These are phyloP conservation scores for Glycine tomentella DNA, from an alignment of 306 rosid species.

Conservation along the genomic window DNA sequence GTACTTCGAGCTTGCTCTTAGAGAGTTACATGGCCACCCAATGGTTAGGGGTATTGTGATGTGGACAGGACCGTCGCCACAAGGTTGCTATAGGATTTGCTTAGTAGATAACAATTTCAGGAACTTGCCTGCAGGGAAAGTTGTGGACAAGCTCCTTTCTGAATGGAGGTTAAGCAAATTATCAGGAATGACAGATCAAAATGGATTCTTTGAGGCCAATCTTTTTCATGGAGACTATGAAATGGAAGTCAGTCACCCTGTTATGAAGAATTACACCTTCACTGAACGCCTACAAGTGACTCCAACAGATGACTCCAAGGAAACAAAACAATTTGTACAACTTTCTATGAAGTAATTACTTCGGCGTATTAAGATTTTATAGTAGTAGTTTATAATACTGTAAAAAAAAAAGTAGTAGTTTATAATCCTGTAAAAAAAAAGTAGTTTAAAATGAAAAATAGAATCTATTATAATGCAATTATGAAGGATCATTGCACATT, in stretches of 20 bases:
- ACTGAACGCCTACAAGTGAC: background rate
- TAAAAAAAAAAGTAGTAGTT: too few relatives aligned
- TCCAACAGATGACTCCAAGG: background rate
- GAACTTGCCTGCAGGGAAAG: constrained; percentile 72
- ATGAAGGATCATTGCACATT: background rate
- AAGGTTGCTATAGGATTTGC: constrained; percentile 66
- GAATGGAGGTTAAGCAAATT: constrained; percentile 58
- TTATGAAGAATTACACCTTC: background rate
- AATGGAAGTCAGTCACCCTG: constrained; percentile 31
- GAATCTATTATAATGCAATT: background rate
- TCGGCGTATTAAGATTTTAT: background rate
- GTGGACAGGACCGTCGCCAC: constrained; percentile 64
- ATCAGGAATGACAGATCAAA: constrained; percentile 37
- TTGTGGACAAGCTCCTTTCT: constrained; percentile 67
- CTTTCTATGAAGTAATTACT: background rate
- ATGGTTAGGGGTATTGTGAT: constrained; percentile 63
- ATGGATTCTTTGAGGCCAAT: constrained; percentile 35
- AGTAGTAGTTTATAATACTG: too few relatives aligned
- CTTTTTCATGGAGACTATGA: constrained; percentile 49
- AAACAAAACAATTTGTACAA: background rate
- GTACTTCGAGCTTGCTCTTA: constrained; percentile 64
- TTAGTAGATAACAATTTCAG: constrained; percentile 68
- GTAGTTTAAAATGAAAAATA: too few relatives aligned
- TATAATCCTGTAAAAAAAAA: too few relatives aligned
- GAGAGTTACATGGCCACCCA: constrained; percentile 77